phyloP scores from a whole-genome alignment of 1,139 yeast species.

The Kluyveromyces sp. region DNA sequence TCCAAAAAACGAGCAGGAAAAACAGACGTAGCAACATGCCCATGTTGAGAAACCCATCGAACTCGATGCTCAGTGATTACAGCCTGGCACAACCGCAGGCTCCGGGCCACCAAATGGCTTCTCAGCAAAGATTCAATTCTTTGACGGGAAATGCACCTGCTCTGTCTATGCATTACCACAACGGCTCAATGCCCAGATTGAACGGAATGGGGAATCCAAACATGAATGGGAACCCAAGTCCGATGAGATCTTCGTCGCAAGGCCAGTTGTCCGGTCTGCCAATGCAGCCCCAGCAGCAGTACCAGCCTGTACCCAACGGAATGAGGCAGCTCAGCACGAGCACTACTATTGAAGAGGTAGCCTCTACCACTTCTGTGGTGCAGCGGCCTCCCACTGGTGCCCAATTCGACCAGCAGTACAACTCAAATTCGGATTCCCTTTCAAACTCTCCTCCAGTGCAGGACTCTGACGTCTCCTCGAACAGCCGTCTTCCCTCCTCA shows the following conservation, averaged over 20 bases:
- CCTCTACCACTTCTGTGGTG: constrained; percentile 3
- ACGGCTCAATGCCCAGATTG: constrained; percentile 9
- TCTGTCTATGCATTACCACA: constrained; percentile 2
- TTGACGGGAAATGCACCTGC: constrained; percentile 9
- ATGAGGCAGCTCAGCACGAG: constrained; percentile 23
- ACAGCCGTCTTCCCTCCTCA: constrained; percentile 4
- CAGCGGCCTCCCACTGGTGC: constrained; percentile 5
- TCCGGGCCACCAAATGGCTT: not conserved
- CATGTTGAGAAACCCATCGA: constrained; percentile 29
- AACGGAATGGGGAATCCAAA: not conserved
- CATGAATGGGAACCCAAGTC: constrained; percentile 9
- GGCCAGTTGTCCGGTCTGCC: constrained; percentile 7
- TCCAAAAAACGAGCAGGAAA: constrained; percentile 33
- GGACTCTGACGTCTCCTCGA: constrained; percentile 4
- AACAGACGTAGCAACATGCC: constrained; percentile 32
- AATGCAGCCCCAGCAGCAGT: constrained; percentile 10
- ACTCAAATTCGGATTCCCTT: constrained; percentile 23
- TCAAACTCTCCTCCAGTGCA: not conserved
- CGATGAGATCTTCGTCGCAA: constrained; percentile 3
- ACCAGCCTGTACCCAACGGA: constrained; percentile 7
- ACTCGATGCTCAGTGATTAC: constrained; percentile 19
- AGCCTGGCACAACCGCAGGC: constrained; percentile 11
- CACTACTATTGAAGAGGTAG: constrained; percentile 14
- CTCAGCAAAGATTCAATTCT: constrained; percentile 2
- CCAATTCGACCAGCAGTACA: constrained; percentile 10